Conservation (phyloP, 768 basidiomycete species). For the Gloeophyllum trabeum region DNA sequence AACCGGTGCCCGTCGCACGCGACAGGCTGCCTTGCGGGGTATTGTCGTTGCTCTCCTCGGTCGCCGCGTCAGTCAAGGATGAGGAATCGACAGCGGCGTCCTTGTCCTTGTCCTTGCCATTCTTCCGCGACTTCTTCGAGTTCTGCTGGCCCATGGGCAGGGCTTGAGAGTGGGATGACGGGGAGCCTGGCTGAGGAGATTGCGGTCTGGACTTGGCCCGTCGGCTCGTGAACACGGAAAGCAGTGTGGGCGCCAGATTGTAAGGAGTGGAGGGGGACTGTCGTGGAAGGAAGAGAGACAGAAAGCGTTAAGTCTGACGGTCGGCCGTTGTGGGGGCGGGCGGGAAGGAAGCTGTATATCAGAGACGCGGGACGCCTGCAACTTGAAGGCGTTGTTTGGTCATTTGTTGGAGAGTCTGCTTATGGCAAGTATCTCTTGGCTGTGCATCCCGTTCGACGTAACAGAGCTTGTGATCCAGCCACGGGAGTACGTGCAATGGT, state of each 20-base stretch:
- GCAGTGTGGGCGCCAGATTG: constrained; percentile 77
- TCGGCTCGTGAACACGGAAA: constrained; percentile 65
- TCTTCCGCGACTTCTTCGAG: constrained; percentile 73
- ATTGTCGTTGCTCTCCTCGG: constrained; percentile 27
- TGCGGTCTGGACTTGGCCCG: constrained; percentile 63
- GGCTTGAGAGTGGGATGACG: constrained; percentile 22
- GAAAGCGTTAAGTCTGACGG: too few relatives aligned
- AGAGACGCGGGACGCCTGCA: too few relatives aligned
- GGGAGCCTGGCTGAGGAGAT: constrained; percentile 53
- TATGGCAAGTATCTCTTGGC: too few relatives aligned
- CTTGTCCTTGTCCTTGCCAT: constrained; percentile 57
- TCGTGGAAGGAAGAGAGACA: not conserved
- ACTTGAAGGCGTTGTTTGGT: not conserved
- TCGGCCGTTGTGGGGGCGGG: too few relatives aligned
- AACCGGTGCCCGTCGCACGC: constrained; percentile 27
- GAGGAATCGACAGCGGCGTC: constrained; percentile 26
- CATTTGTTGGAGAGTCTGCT: not conserved
- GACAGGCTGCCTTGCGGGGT: constrained; percentile 31
- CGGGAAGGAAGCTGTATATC: too few relatives aligned
- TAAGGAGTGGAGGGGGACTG: constrained; percentile 6
- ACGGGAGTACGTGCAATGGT: not conserved
- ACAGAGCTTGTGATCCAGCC: not conserved
- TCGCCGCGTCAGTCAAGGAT: constrained; percentile 25
- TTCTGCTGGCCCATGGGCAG: constrained; percentile 73
- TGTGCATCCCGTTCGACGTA: too few relatives aligned